Conservation (phyloP, 169 alveolate genomes). For the Cryptosporidium muris region DNA sequence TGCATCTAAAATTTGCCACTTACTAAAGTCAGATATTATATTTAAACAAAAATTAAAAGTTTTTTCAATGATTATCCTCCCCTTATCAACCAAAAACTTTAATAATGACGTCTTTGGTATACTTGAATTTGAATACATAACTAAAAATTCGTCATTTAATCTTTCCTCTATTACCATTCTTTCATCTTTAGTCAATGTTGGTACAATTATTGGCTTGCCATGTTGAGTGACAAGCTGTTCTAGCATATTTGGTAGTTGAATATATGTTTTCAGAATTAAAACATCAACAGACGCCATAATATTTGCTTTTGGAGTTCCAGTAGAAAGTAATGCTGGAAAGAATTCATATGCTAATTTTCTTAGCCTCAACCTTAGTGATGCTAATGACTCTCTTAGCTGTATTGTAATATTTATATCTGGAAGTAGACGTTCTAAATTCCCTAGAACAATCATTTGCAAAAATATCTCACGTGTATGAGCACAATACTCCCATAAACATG, state of each 20-base stretch:
- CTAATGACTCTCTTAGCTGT: conserved; percentile 37
- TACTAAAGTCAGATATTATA: conserved; percentile 37
- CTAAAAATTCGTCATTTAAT: conserved; percentile 40
- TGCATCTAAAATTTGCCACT: conserved; percentile 70
- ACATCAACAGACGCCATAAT: conserved; percentile 32
- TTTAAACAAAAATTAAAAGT: conserved; percentile 27
- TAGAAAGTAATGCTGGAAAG: conserved; percentile 44
- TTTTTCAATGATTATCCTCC: conserved; percentile 46
- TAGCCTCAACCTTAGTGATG: conserved; percentile 33
- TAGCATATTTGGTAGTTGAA: conserved; percentile 53
- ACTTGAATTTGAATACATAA: conserved; percentile 21
- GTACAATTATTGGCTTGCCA: conserved; percentile 51
- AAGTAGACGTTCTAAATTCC: conserved; percentile 37
- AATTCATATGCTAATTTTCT: conserved; percentile 53
- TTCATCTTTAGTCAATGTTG: conserved; percentile 18
- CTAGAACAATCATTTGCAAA: conserved; percentile 48
- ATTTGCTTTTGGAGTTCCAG: conserved; percentile 56
- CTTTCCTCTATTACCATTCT: conserved; percentile 10
- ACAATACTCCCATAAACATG: conserved; percentile 67
- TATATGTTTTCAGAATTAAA: conserved; percentile 29
- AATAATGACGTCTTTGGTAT: conserved; percentile 11
- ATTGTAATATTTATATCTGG: conserved; percentile 30
- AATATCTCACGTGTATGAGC: conserved; percentile 47
- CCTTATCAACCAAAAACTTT: conserved; percentile 25
- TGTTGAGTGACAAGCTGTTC: conserved; percentile 44